Base-by-base conservation (phyloP, 2,329 filamentous ascomycete genomes). In the Elsinoe ampelina region DNA sequence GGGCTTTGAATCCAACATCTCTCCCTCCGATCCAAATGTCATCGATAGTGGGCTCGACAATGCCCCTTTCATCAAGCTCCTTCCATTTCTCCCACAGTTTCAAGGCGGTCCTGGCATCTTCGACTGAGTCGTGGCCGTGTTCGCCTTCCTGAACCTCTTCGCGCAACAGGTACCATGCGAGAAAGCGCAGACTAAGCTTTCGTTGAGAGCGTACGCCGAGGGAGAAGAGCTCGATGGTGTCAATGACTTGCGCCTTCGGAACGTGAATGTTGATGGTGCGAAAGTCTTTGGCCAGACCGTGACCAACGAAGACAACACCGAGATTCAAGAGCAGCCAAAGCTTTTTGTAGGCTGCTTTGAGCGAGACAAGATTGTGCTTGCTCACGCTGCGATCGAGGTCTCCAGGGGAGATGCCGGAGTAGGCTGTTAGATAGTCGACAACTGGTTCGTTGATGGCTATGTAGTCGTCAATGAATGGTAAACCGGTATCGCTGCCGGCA, bases 261-360 rank as follows among this genome's bases (percentile, higher is more conserved):
- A 98, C 87, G 69, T 96, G 89, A 57, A 98, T 96, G 70, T 98
- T 98, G 72, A 95, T 95, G 57, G 95, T 95, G 55, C 93, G 89
- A 73, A 98, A 97, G 71, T 98, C 93, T 64, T 93, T 92, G 63
- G 89, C 89, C 41, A 98, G 77, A 3, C 92, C 92, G 66, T 98
- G 93, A 2, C 93, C 93, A 4, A 98, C 81, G 68, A 98, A 98
- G 61, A 88, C 83, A 72, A 90, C 95, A 48, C 93, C 93, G 0
- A 97, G 79, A 67, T 98, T 98, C 32, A 98, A 80, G 15, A 98
- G 79, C 13, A 97, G 82, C 95, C 95, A 98, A 30, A 98, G 83
- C 70, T 96, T 96, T 73, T 98, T 98, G 77, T 97, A 98, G 1
- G 89, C 91, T 58, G 87, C 81, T 69, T 98, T 98, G 39, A 97